Percentiles rank a stretch among this genome's conserved stretches.
phyloP scores from a whole-genome alignment of 495 filamentous ascomycete species.

The Delitschia confertaspora region DNA sequence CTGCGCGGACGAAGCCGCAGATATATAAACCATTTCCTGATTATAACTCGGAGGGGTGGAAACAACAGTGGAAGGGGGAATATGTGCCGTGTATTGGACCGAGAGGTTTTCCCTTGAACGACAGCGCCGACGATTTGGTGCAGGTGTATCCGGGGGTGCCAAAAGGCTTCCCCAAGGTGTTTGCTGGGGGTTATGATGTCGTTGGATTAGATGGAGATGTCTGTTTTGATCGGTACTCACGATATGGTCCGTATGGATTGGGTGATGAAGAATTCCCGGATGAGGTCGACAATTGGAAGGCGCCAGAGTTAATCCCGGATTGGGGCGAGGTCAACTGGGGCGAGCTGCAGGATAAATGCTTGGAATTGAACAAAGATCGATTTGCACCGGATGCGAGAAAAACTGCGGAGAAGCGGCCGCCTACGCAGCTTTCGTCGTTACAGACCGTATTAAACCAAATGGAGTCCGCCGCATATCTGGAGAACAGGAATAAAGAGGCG shows the following conservation, averaged over 20 bases:
- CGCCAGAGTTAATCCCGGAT: constrained; percentile 36
- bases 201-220: constrained; percentile 40
- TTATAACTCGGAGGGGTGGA: constrained; percentile 43
- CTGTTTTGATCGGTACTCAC: constrained; percentile 48
- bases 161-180: constrained; percentile 36
- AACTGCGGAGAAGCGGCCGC: constrained; percentile 4
- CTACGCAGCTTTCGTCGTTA: constrained; percentile 5
- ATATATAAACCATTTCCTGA: constrained; percentile 44
- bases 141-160: constrained; percentile 39
- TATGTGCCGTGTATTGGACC: constrained; percentile 43
- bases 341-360: constrained; percentile 54
- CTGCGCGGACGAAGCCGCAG: not conserved
- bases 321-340: constrained; percentile 69
- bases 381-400: constrained; percentile 36
- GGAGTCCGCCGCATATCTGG: constrained; percentile 11
- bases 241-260: constrained; percentile 46
- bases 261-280: constrained; percentile 39
- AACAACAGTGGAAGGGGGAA: constrained; percentile 37
- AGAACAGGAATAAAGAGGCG: constrained; percentile 5
- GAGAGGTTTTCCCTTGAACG: constrained; percentile 39
- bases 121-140: constrained; percentile 40
- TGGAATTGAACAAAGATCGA: constrained; percentile 52
- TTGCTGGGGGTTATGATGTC: constrained; percentile 43
- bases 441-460: not conserved
- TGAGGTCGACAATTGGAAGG: constrained; percentile 29